Conservation (phyloP, 2,329 filamentous ascomycete species). For the Cytospora piceae region DNA sequence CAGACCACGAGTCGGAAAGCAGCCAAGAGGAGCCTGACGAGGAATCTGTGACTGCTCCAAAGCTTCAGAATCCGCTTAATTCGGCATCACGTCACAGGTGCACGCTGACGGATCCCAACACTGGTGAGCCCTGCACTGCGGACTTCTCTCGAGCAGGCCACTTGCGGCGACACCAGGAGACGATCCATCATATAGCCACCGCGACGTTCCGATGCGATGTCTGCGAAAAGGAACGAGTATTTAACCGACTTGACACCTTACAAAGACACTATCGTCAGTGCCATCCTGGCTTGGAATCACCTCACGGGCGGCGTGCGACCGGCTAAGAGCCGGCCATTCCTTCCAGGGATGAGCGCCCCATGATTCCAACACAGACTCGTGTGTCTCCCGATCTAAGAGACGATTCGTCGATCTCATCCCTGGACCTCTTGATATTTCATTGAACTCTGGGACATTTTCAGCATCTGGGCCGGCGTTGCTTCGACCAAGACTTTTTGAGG, state of each 20-base stretch:
- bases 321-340: slow-evolving; percentile 16
- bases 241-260: slow-evolving; percentile 29
- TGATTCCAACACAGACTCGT: slow-evolving; percentile 25
- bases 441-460: slow-evolving; percentile 23
- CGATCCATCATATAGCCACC: slow-evolving; percentile 29
- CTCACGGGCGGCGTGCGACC: slow-evolving; percentile 36
- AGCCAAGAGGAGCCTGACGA: slow-evolving; percentile 25
- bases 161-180: slow-evolving; percentile 29
- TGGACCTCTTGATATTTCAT: slow-evolving; percentile 20
- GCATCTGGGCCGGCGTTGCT: slow-evolving; percentile 30
- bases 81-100: slow-evolving; percentile 29
- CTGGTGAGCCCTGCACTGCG: slow-evolving; percentile 29
- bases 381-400: slow-evolving; percentile 9
- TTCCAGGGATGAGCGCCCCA: slow-evolving; percentile 13
- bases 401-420: slow-evolving; percentile 21
- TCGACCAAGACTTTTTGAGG: slow-evolving; percentile 24
- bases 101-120: slow-evolving; percentile 27
- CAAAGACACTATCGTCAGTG: slow-evolving; percentile 37
- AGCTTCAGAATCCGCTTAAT: slow-evolving; percentile 24
- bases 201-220: slow-evolving; percentile 29
- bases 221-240: slow-evolving; percentile 29
- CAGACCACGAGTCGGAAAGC: slow-evolving; percentile 31
- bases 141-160: slow-evolving; percentile 30
- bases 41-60: slow-evolving; percentile 16
- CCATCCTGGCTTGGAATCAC: slow-evolving; percentile 45